phyloP scores from a whole-genome alignment of 257 asterid genomes.

The Scutellaria galericulata region DNA sequence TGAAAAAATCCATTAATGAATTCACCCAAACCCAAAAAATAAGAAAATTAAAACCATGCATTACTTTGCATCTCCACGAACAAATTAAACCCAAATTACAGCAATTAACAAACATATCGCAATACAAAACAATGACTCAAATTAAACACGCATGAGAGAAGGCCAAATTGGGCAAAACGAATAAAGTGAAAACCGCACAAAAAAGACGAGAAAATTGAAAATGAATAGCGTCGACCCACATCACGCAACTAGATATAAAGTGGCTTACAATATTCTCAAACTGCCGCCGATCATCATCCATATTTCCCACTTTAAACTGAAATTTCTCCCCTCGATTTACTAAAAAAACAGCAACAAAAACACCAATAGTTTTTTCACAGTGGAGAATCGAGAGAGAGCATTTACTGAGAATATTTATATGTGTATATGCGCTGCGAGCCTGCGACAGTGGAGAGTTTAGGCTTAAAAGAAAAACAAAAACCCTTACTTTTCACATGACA shows the following conservation, averaged over 20 bases:
- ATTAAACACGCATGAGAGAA: conserved; percentile 14
- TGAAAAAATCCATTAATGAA: not conserved
- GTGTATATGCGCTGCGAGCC: too few relatives aligned
- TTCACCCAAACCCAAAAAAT: not conserved
- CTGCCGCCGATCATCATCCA: conserved; percentile 57
- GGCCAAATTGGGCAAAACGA: not conserved
- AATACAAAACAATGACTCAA: conserved; percentile 8
- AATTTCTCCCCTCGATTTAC: not conserved
- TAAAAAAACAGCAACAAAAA: conserved; percentile 27
- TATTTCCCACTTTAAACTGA: conserved; percentile 25
- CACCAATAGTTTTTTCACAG: not conserved
- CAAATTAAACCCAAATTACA: not conserved
- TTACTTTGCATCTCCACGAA: not conserved
- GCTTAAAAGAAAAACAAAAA: not conserved
- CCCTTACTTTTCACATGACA: not conserved
- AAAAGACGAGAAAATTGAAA: not conserved
- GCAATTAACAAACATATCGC: not conserved
- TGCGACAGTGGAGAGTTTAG: not conserved
- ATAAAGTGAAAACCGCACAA: not conserved
- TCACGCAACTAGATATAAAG: conserved; percentile 30
- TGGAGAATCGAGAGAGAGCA: not conserved
- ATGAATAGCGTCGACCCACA: not conserved
- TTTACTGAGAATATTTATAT: too few relatives aligned
- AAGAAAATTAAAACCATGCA: not conserved
- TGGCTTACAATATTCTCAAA: conserved; percentile 54